Conservation (phyloP, 1,139 yeast genomes). For the Hansenula anomala region DNA sequence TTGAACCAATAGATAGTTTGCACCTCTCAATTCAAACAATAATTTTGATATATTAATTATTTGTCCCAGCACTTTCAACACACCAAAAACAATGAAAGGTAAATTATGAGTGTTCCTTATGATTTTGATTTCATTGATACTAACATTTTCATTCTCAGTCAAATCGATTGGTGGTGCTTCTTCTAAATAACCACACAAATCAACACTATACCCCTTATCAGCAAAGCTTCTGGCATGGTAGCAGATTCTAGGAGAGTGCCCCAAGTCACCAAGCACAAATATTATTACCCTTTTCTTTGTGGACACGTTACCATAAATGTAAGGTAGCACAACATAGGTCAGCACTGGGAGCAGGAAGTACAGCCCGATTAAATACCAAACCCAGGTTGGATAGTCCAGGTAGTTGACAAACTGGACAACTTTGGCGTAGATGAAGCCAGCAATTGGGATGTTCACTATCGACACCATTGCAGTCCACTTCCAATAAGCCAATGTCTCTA, state of each 20-base stretch:
- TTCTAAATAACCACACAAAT: constrained; percentile 80
- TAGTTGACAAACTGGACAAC: constrained; percentile 6
- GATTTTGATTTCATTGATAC: constrained; percentile 44
- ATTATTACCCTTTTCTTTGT: constrained; percentile 56
- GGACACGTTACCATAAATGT: constrained; percentile 26
- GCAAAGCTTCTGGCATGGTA: constrained; percentile 84
- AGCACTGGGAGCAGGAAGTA: constrained; percentile 33
- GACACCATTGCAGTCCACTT: too few species aligned
- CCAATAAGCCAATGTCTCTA: too few species aligned
- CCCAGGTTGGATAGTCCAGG: constrained; percentile 25
- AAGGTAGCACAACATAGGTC: constrained; percentile 30
- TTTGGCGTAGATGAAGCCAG: not conserved
- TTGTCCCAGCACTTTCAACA: constrained; percentile 57
- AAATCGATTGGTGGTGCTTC: constrained; percentile 48
- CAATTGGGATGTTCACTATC: not conserved
- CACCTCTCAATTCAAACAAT: constrained; percentile 53
- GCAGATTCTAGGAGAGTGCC: constrained; percentile 93
- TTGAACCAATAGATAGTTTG: constrained; percentile 72
- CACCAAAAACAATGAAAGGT: constrained; percentile 58
- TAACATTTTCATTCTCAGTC: constrained; percentile 46
- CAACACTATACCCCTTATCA: constrained; percentile 65
- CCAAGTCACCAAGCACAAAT: constrained; percentile 87
- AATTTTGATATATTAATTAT: constrained; percentile 39
- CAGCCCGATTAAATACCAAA: constrained; percentile 25
- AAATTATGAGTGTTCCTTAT: constrained; percentile 37